Evolutionary conservation across 2,329 filamentous ascomycete genomes (phyloP), one percentile per base, ranked within the genome.

Genomic region (Cercospora janseana): DNA sequence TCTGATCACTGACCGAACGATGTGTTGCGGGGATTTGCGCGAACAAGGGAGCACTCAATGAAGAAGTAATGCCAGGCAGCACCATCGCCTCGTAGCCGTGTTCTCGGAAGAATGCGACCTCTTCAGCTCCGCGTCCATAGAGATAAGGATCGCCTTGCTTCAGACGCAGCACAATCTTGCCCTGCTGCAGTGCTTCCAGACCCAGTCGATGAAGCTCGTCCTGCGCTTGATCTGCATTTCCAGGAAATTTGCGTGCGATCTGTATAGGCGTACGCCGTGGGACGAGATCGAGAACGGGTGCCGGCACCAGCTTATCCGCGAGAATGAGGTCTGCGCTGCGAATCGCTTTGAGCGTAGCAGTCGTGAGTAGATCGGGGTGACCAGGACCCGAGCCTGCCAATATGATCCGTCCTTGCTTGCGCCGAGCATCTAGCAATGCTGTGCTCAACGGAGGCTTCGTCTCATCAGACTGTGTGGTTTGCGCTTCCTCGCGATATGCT

Each of bases 71-170:
- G 1, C 93, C 93, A 0, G 93, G 93, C 2, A 98, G 75, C 0
- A 98, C 91, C 0, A 80, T 72, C 12, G 68, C 62, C 4, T 77
- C 78, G 51, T 85, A 84, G 1, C 90, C 89, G 40, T 86, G 78
- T 3, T 74, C 72, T 2, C 83, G 76, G 76, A 98, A 96, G 67
- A 87, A 95, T 23, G 82, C 80, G 29, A 89, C 88, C 69, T 98
- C 93, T 68, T 98, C 93, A 26, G 89, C 93, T 49, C 93, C 93
- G 29, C 93, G 84, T 29, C 93, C 93, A 70, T 97, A 98, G 29
- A 98, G 81, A 70, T 95, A 98, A 0, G 93, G 93, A 64, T 98
- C 93, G 37, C 93, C 93, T 68, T 98, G 93, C 73, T 98, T 98
- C 35, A 98, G 76, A 3, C 93, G 81, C 26, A 98, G 77, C 0